Evolutionary conservation across 2,329 filamentous ascomycete genomes (phyloP).

Genomic region (Xylaria sp.): DNA sequence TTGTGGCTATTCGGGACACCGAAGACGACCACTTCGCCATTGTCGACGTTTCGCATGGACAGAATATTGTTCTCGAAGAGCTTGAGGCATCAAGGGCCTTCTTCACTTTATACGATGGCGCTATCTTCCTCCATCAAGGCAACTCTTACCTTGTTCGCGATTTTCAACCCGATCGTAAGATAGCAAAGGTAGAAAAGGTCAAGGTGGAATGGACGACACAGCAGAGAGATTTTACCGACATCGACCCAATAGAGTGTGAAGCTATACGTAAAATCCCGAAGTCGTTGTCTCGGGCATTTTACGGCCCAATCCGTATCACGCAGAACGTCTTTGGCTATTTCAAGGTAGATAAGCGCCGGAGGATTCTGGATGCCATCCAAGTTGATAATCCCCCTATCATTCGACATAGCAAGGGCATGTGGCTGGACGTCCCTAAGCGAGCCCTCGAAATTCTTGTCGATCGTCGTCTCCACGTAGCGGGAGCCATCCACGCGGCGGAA

Average conservation of each 20-base stretch:
- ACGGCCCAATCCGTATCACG: constrained; percentile 85
- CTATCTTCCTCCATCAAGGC: constrained; percentile 97
- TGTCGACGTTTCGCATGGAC: constrained; percentile 84
- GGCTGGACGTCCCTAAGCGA: constrained; percentile 86
- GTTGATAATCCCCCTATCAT: constrained; percentile 95
- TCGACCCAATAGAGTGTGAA: constrained; percentile 93
- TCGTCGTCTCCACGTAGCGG: constrained; percentile 81
- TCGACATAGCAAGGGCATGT: constrained; percentile 88
- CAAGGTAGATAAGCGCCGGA: constrained; percentile 87
- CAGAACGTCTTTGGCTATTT: constrained; percentile 96
- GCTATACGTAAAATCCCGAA: constrained; percentile 77
- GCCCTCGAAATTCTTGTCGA: constrained; percentile 83
- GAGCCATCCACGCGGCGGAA: constrained; percentile 93
- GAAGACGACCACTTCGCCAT: constrained; percentile 94
- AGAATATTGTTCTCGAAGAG: constrained; percentile 90
- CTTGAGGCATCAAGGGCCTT: constrained; percentile 95
- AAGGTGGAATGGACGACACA: constrained; percentile 95
- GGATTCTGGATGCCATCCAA: constrained; percentile 90
- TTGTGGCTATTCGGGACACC: constrained; percentile 88
- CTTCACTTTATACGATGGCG: constrained; percentile 96
- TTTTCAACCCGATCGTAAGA: constrained; percentile 80
- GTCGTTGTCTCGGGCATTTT: constrained; percentile 78
- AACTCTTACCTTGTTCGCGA: constrained; percentile 91
- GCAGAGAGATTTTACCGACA: constrained; percentile 92
- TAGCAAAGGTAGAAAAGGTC: constrained; percentile 89